Percentiles rank a stretch among this genome's conserved stretches.
Conservation (phyloP, 1,284 basidiomycete genomes). For the Ganoderma resinaceum region DNA sequence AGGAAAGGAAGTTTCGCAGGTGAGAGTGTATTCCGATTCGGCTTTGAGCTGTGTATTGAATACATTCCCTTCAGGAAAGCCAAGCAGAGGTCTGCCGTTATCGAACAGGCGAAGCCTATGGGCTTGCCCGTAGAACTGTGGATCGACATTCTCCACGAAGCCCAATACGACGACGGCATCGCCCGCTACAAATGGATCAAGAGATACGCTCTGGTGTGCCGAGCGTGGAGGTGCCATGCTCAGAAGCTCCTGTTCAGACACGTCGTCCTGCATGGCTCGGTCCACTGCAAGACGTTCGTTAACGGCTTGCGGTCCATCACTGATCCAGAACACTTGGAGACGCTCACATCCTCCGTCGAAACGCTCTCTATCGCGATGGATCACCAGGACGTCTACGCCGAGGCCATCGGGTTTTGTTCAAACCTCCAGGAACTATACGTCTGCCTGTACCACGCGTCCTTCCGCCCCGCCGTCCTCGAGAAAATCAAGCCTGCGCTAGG, state of each 20-base stretch:
- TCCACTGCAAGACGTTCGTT: constrained; percentile 11
- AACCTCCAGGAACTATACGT: constrained; percentile 12
- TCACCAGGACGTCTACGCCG: constrained; percentile 14
- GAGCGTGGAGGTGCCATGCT: constrained; percentile 9
- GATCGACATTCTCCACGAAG: constrained; percentile 11
- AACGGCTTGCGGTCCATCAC: not conserved
- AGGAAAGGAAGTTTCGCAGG: not conserved
- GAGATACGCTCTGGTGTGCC: constrained; percentile 14
- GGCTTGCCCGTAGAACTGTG: not conserved
- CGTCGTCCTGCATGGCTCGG: constrained; percentile 12
- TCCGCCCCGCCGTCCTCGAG: constrained; percentile 10
- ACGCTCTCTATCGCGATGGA: constrained; percentile 10
- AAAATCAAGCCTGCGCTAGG: not conserved
- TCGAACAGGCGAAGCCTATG: not conserved
- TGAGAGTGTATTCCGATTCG: not conserved
- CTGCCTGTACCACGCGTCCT: constrained; percentile 13
- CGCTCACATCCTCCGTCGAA: not conserved
- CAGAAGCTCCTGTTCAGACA: constrained; percentile 14
- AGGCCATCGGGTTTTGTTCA: constrained; percentile 12
- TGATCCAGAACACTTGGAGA: not conserved
- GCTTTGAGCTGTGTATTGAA: not conserved
- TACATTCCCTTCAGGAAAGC: not conserved
- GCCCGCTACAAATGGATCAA: constrained; percentile 17
- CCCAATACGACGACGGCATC: constrained; percentile 16
- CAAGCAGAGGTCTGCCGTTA: not conserved